Base-by-base conservation (phyloP, 352 stramenopile species). In the Globisporangium nagaii region DNA sequence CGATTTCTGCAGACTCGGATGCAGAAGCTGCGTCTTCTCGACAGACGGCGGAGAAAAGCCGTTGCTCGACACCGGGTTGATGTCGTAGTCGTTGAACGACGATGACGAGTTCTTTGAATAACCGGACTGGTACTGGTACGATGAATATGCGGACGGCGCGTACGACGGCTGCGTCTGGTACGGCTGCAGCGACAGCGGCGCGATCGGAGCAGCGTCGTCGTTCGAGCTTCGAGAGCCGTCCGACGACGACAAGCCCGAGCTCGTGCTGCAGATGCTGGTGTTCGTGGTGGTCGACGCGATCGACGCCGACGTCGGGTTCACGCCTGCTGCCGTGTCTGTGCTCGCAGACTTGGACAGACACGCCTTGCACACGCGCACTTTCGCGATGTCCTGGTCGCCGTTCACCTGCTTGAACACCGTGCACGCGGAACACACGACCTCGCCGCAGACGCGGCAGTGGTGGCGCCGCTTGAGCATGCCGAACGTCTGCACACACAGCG, bases 361-460 rank as follows among this genome's bases (percentile, higher is more conserved):
- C 2, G 74, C 75, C 60, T 89, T 90, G 62, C 83, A 93, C 3
- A 90, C 79, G 1, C 83, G 83, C n/a, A 90, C 62, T 55, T 88
- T 90, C 25, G 47, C 46, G 9, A 68, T 52, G 1, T 82, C 68
- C 22, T 75, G 65, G n/a, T 84, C 69, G 15, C 68, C 68, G 32
- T 70, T 84, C 34, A 90, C 76, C 47, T 82, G 58, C 49, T 90
- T 93, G 54, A 90, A 90, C 53, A 89, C 79, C 0, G 83, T 90
- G 53, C 83, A 93, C 8, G 69, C 68, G 0, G 75, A 77, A 48
- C 86, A 96, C 17, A 96, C 84, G n/a, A 96, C 84, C 56, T 92
- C 84, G 4, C 86, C 86, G 43, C 86, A 96, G 11, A 91, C 79
- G 34, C 86, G 80, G 46, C 86, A 96, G 60, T 96, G 86, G 55